Conservation (phyloP, 176 grass and related monocot species). For the Oryza rufipogon region DNA sequence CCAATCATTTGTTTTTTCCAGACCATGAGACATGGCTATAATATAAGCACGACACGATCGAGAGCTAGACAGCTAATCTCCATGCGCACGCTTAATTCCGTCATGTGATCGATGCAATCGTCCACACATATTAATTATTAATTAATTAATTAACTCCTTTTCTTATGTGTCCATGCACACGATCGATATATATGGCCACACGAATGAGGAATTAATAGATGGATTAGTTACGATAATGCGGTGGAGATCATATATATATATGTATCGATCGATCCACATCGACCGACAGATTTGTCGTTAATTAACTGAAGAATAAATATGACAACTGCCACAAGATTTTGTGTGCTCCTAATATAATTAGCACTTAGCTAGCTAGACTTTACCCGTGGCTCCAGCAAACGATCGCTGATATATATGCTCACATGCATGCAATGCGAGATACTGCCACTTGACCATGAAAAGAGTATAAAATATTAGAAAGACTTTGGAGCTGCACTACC, state of each 20-base stretch:
- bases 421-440: background rate
- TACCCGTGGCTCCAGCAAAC: background rate
- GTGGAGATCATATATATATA: too few species aligned
- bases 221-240: too few species aligned
- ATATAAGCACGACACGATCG: background rate
- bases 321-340: conserved; percentile 11
- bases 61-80: too few species aligned
- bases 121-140: background rate
- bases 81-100: background rate
- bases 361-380: background rate
- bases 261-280: too few species aligned
- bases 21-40: background rate
- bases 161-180: background rate
- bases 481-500: too few species aligned
- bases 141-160: background rate
- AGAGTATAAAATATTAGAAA: too few species aligned
- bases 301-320: conserved; percentile 14
- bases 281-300: background rate
- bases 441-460: background rate
- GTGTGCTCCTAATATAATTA: background rate
- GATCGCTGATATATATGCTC: background rate
- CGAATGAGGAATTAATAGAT: background rate
- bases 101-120: background rate
- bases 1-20: too few species aligned
- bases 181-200: background rate